phyloP scores from a whole-genome alignment of 148 eudicot genomes.

The Rhododendron henanense region DNA sequence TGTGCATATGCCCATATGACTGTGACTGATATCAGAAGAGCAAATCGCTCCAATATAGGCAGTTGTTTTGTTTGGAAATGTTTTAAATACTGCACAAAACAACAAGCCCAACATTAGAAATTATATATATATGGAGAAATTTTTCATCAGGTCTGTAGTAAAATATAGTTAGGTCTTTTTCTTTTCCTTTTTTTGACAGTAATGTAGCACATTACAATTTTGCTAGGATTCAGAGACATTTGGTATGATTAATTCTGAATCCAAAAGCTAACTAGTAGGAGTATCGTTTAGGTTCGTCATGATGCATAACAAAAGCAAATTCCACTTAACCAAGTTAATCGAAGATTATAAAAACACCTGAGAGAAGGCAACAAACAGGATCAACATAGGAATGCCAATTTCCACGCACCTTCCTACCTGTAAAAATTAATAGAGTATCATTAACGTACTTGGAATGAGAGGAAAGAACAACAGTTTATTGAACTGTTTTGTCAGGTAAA shows the following conservation, averaged over 20 bases:
- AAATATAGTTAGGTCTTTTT: not conserved
- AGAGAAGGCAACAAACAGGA: conserved; percentile 84
- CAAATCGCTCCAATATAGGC: conserved; percentile 89
- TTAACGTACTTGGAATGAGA: not conserved
- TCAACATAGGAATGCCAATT: conserved; percentile 88
- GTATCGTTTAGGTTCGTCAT: not conserved
- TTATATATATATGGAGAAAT: not conserved
- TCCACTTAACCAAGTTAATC: not conserved
- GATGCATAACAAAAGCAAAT: not conserved
- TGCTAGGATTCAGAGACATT: not conserved
- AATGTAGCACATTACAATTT: not conserved
- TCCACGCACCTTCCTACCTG: conserved; percentile 91
- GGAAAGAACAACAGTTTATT: not conserved
- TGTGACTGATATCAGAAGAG: conserved; percentile 64
- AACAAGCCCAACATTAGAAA: conserved; percentile 1
- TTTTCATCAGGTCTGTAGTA: not conserved
- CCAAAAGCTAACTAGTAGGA: not conserved
- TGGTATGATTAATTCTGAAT: not conserved
- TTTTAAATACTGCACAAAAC: conserved; percentile 68
- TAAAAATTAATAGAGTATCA: not conserved
- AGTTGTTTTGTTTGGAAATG: conserved; percentile 71
- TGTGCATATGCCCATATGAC: conserved; percentile 98
- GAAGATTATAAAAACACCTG: conserved; percentile 44
- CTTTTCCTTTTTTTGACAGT: not conserved
- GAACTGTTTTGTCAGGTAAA: not conserved